phyloP scores from a whole-genome alignment of 1,139 yeast species.

The Torulaspora pretoriensis region DNA sequence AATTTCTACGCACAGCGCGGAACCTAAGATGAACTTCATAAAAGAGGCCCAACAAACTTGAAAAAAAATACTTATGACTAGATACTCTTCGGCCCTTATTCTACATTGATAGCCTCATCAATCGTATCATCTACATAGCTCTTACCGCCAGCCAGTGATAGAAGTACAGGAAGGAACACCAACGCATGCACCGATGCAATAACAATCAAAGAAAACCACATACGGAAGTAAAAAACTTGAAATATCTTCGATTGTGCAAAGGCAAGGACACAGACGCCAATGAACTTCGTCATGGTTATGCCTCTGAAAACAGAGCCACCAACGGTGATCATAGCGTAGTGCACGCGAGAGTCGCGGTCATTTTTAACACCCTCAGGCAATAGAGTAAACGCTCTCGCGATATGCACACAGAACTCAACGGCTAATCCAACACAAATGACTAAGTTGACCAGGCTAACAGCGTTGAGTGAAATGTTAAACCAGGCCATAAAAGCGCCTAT shows the following conservation, averaged over 20 bases:
- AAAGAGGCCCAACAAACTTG: not conserved
- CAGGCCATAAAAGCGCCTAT: constrained; percentile 78
- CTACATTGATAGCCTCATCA: constrained; percentile 12
- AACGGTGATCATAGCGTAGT: constrained; percentile 61
- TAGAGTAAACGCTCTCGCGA: constrained; percentile 71
- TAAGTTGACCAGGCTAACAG: constrained; percentile 82
- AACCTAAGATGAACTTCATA: not conserved
- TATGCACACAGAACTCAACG: constrained; percentile 87
- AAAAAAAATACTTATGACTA: not conserved
- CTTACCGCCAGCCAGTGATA: constrained; percentile 61
- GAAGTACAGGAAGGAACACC: constrained; percentile 68
- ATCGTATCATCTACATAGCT: constrained; percentile 20
- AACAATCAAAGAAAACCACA: constrained; percentile 85
- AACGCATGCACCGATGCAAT: constrained; percentile 77
- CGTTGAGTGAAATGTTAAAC: constrained; percentile 76
- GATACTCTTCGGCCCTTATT: not conserved
- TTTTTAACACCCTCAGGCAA: constrained; percentile 35
- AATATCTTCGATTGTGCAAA: constrained; percentile 83
- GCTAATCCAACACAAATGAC: constrained; percentile 88
- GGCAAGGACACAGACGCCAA: constrained; percentile 83
- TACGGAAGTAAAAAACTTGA: constrained; percentile 85
- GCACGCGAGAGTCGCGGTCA: constrained; percentile 38
- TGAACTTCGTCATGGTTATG: constrained; percentile 79
- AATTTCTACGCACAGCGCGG: constrained; percentile 1
- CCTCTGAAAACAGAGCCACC: constrained; percentile 91